Conservation (phyloP, 169 alveolate genomes). For the Sarcocystis neurona region DNA sequence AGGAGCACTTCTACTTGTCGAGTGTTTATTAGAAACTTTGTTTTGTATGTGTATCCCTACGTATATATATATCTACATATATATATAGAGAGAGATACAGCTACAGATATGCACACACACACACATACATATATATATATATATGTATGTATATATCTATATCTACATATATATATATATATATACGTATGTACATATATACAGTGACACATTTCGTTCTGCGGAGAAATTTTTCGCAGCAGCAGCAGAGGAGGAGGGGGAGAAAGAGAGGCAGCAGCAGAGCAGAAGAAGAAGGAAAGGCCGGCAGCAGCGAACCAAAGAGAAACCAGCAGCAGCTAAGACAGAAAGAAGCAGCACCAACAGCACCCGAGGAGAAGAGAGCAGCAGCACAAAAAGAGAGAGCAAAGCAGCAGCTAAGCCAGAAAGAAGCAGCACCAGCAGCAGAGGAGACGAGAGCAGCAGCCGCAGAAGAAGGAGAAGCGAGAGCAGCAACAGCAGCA, state of each 20-base stretch:
- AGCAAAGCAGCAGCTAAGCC: background rate
- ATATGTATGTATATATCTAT: background rate
- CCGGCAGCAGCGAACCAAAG: background rate
- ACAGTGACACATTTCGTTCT: too few species aligned
- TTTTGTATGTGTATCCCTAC: too few species aligned
- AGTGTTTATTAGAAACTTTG: too few species aligned
- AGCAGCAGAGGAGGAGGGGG: too few species aligned
- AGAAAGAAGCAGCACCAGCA: background rate
- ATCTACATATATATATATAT: too few species aligned
- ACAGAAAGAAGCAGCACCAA: background rate
- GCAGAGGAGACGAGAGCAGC: background rate
- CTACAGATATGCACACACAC: too few species aligned
- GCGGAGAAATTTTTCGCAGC: too few species aligned
- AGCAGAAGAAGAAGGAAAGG: background rate
- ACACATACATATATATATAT: background rate
- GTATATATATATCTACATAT: too few species aligned
- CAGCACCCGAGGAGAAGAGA: background rate
- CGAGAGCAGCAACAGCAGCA: background rate
- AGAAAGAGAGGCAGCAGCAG: background rate
- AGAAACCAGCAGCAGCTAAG: background rate
- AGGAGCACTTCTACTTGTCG: too few species aligned
- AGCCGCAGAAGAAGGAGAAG: background rate
- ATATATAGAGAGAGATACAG: too few species aligned
- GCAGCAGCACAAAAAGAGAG: background rate
- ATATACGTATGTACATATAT: too few species aligned